Conservation (phyloP, 257 asterid species). For the Mentha longifolia region DNA sequence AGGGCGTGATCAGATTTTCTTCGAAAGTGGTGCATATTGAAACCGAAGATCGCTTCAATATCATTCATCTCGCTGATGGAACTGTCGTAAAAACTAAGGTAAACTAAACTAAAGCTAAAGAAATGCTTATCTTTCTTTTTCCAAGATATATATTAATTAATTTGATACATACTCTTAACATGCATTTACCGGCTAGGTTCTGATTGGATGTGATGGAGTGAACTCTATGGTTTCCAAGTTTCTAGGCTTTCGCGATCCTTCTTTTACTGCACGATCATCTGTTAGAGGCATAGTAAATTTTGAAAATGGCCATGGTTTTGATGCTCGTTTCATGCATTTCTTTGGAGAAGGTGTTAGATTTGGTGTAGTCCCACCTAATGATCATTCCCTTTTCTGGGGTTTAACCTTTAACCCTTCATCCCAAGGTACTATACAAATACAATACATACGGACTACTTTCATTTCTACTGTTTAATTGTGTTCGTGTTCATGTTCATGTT, state of each 20-base stretch:
- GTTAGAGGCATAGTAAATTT: not conserved
- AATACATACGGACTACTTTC: too few species aligned
- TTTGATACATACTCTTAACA: too few species aligned
- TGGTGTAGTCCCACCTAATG: constrained; percentile 12
- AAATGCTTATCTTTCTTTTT: too few species aligned
- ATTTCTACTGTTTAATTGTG: too few species aligned
- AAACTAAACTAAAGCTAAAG: not conserved
- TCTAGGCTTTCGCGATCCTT: constrained; percentile 13
- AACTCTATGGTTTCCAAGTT: constrained; percentile 24
- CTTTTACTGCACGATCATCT: not conserved
- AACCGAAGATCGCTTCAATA: not conserved
- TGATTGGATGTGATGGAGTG: constrained; percentile 28
- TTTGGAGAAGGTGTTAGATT: constrained; percentile 21
- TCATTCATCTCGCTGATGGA: constrained; percentile 23
- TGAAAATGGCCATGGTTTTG: constrained; percentile 14
- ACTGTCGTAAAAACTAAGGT: constrained; percentile 23
- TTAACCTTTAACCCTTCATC: constrained; percentile 4
- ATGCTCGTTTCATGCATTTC: not conserved
- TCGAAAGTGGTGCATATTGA: constrained; percentile 15
- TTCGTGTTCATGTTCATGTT: too few species aligned
- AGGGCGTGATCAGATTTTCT: constrained; percentile 7
- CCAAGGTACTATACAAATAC: constrained; percentile 1
- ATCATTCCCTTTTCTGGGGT: not conserved
- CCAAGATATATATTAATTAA: too few species aligned
- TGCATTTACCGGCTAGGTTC: not conserved